A percentile compares a stretch with the other conserved stretches of the same genome.
phyloP scores from a whole-genome alignment of 441 rosid genomes.

The Populus hybrid region DNA sequence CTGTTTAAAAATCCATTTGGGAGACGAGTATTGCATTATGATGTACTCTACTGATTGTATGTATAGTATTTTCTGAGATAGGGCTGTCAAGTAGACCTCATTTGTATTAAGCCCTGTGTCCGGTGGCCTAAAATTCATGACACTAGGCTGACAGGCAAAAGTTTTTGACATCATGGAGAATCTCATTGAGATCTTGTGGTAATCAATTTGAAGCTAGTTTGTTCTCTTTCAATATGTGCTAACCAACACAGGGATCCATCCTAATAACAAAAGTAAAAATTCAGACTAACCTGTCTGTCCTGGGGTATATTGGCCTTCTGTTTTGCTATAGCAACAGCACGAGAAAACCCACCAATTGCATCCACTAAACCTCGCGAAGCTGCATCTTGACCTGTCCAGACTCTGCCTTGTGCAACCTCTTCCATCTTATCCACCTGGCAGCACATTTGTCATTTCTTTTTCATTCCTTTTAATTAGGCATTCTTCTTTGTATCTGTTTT shows the following conservation, averaged over 20 bases:
- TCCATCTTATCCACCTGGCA: constrained; percentile 87
- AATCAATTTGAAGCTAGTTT: background rate
- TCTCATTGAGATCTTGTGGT: background rate
- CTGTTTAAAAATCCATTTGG: background rate
- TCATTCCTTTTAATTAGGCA: background rate
- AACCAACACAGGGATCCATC: background rate
- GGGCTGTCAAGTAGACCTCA: too few relatives aligned
- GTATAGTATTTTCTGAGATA: too few relatives aligned
- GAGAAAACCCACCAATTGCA: constrained; percentile 84
- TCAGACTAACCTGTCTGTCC: constrained; percentile 47
- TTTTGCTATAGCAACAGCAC: constrained; percentile 88
- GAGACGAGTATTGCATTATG: background rate
- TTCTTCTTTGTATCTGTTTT: background rate
- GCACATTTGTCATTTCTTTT: constrained; percentile 6
- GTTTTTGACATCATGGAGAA: too few relatives aligned
- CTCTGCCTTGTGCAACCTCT: constrained; percentile 87
- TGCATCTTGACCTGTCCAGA: constrained; percentile 96
- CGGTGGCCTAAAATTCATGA: too few relatives aligned
- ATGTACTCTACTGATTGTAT: background rate
- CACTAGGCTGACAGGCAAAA: too few relatives aligned
- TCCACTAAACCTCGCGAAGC: constrained; percentile 81
- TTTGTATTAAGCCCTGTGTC: too few relatives aligned
- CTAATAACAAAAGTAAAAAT: background rate
- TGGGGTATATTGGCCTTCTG: constrained; percentile 77
- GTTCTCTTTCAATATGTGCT: background rate